Evolutionary conservation across 1,284 basidiomycete species (phyloP).

Genomic region (Volvariella surrecta): DNA sequence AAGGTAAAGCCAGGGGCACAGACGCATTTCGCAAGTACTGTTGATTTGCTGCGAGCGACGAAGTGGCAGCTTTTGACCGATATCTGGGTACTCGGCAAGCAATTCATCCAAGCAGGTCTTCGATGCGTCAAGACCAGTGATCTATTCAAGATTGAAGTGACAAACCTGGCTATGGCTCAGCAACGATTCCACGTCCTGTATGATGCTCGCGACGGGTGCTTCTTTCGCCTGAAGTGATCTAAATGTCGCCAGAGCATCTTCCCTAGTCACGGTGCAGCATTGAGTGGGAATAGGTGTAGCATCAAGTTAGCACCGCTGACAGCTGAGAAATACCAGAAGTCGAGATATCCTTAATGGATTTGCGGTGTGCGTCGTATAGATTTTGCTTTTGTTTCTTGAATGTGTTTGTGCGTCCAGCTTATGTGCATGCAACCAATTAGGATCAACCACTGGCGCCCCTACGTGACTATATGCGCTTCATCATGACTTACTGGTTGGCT

Average conservation of each 20-base stretch:
- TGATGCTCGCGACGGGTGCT: slow-evolving; percentile 7
- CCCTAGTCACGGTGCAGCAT: slow-evolving; percentile 7
- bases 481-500: too few relatives aligned
- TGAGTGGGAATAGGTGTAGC: too few relatives aligned
- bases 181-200: slow-evolving; percentile 7
- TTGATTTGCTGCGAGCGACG: slow-evolving; percentile 7
- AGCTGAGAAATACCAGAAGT: slow-evolving; percentile 7
- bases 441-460: too few relatives aligned
- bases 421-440: too few relatives aligned
- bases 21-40: slow-evolving; percentile 11
- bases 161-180: slow-evolving; percentile 8
- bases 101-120: not conserved
- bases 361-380: slow-evolving; percentile 17
- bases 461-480: too few relatives aligned
- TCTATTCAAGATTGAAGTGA: not conserved
- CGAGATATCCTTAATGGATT: slow-evolving; percentile 13
- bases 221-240: slow-evolving; percentile 11
- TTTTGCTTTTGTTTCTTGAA: slow-evolving; percentile 20
- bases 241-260: slow-evolving; percentile 9
- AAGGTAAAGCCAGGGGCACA: not conserved
- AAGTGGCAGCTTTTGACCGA: not conserved
- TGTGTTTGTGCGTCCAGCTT: slow-evolving; percentile 10
- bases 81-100: not conserved
- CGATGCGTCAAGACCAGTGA: not conserved
- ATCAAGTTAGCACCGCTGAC: slow-evolving; percentile 4